phyloP scores from a whole-genome alignment of 345 rosid species.

The Jatropha curcas region DNA sequence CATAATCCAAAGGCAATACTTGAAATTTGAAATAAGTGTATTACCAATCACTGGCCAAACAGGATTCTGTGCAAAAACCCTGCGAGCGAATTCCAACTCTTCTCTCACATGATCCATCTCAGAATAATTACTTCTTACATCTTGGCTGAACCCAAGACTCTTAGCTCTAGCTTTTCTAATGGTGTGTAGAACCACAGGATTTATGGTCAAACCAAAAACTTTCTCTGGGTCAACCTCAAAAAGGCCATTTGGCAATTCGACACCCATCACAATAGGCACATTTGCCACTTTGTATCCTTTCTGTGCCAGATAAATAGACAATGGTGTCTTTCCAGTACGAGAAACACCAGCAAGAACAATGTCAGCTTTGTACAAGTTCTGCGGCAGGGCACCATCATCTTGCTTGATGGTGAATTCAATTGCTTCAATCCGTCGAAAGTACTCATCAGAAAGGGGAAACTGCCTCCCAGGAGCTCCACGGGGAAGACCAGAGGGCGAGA shows the following conservation, averaged over 20 bases:
- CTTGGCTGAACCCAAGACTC: conserved; percentile 59
- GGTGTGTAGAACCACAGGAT: conserved; percentile 66
- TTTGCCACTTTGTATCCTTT: conserved; percentile 87
- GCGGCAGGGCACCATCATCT: conserved; percentile 81
- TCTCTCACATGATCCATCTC: conserved; percentile 70
- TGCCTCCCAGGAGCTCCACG: conserved; percentile 66
- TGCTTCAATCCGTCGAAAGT: conserved; percentile 69
- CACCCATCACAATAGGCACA: conserved; percentile 76
- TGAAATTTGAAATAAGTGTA: background rate
- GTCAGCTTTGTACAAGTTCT: conserved; percentile 67
- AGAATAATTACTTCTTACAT: conserved; percentile 58
- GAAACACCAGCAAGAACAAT: conserved; percentile 82
- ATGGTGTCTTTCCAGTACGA: conserved; percentile 81
- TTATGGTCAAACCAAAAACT: conserved; percentile 74
- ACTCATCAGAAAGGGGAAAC: conserved; percentile 61
- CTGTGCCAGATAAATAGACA: conserved; percentile 78
- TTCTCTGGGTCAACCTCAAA: conserved; percentile 66
- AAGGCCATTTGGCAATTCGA: conserved; percentile 60
- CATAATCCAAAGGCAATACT: too few relatives aligned
- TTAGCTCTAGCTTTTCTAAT: conserved; percentile 76
- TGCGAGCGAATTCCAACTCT: conserved; percentile 67
- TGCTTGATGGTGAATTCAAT: conserved; percentile 89
- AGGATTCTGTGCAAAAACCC: conserved; percentile 70
- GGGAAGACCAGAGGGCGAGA: conserved; percentile 79
- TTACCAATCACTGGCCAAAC: conserved; percentile 85